Percentiles rank a stretch among this genome's conserved stretches.
These are phyloP conservation scores for Glycine latifolia DNA, from an alignment of 306 rosid species.

Conservation along the genomic window DNA sequence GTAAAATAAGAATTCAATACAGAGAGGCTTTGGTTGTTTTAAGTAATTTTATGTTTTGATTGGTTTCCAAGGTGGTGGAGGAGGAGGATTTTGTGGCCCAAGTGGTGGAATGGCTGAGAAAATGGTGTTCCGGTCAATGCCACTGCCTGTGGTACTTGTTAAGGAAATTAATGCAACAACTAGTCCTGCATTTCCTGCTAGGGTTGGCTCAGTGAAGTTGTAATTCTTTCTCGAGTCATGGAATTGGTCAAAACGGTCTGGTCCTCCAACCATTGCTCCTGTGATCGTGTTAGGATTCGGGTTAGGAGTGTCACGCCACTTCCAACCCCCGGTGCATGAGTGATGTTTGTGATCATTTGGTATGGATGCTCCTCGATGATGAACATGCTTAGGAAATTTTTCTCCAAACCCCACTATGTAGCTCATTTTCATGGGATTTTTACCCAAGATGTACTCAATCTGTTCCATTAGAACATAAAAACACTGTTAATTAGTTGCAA, in stretches of 20 bases:
- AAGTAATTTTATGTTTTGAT: slow-evolving; percentile 18
- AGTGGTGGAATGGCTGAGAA: slow-evolving; percentile 71
- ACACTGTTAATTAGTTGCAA: background rate
- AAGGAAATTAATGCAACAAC: slow-evolving; percentile 74
- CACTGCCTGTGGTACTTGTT: slow-evolving; percentile 50
- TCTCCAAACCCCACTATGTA: slow-evolving; percentile 69
- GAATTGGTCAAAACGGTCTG: slow-evolving; percentile 59
- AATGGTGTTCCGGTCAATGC: slow-evolving; percentile 64
- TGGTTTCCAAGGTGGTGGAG: slow-evolving; percentile 74
- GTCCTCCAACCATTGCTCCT: slow-evolving; percentile 87
- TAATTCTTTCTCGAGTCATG: slow-evolving; percentile 53
- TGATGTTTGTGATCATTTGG: slow-evolving; percentile 56
- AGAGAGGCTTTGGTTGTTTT: background rate
- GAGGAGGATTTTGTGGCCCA: slow-evolving; percentile 64
- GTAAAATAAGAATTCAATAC: background rate
- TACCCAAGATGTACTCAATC: slow-evolving; percentile 75
- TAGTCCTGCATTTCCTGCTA: slow-evolving; percentile 74
- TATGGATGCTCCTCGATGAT: slow-evolving; percentile 70
- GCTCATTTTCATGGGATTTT: slow-evolving; percentile 74
- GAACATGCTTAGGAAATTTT: slow-evolving; percentile 62
- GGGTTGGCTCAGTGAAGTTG: slow-evolving; percentile 64
- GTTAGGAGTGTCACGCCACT: slow-evolving; percentile 56
- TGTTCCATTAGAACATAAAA: slow-evolving; percentile 29
- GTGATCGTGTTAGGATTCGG: slow-evolving; percentile 60
- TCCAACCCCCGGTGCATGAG: slow-evolving; percentile 64